These are phyloP conservation scores for Rhinocladiella similis DNA, from an alignment of 2,329 filamentous ascomycete genomes.

Conservation along the genomic window DNA sequence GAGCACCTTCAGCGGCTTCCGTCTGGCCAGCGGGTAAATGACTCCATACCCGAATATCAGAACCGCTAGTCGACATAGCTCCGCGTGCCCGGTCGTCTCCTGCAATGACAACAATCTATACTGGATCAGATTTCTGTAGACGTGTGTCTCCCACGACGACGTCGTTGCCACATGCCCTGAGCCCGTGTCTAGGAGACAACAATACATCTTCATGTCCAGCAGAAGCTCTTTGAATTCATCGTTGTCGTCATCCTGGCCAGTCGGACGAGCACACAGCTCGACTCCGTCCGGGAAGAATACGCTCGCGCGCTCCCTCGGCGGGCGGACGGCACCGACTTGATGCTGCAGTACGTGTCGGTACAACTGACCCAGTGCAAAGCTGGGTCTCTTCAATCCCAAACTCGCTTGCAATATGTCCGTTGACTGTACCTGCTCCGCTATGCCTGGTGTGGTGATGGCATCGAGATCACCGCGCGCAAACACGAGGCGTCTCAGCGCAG, in stretches of 20 bases:
- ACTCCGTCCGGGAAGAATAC: not conserved
- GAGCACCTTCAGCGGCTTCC: not conserved
- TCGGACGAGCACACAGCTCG: too few species aligned
- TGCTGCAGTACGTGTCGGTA: constrained; percentile 12
- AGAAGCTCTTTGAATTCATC: constrained; percentile 11
- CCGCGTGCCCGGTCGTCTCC: not conserved
- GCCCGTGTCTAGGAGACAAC: not conserved
- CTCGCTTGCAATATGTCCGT: constrained; percentile 16
- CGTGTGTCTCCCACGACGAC: constrained; percentile 11
- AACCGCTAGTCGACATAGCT: constrained; percentile 10
- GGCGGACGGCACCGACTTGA: constrained; percentile 7
- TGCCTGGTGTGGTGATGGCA: constrained; percentile 6
- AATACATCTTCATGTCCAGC: constrained; percentile 16
- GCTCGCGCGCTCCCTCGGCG: constrained; percentile 7
- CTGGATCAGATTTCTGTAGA: constrained; percentile 12
- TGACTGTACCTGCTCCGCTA: constrained; percentile 15
- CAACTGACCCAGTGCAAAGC: constrained; percentile 5
- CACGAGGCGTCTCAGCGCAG: constrained; percentile 7
- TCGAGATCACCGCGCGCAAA: constrained; percentile 3
- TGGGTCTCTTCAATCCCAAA: constrained; percentile 1
- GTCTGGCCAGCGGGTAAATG: constrained; percentile 7
- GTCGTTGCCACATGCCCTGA: not conserved
- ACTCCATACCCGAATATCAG: constrained; percentile 15
- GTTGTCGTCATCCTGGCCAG: not conserved
- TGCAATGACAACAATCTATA: constrained; percentile 4